phyloP scores from a whole-genome alignment of 345 rosid genomes.

The Rhizophora mangle region DNA sequence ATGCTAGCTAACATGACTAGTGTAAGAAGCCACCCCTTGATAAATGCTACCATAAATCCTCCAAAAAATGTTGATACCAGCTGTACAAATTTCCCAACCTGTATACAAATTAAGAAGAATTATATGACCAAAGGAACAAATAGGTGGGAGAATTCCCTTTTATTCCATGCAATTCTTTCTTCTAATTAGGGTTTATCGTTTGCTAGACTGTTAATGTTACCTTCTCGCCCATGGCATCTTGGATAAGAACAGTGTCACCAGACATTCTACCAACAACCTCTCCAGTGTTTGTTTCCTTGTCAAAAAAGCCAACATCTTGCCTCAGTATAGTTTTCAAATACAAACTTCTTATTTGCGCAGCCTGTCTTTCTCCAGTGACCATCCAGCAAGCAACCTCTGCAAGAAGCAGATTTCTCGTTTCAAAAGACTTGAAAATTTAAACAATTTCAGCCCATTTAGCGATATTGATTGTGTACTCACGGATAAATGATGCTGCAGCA shows the following conservation, averaged over 20 bases:
- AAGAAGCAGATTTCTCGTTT: slow-evolving; percentile 11
- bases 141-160: too few species aligned
- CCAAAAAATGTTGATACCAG: slow-evolving; percentile 69
- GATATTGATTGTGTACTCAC: slow-evolving; percentile 41
- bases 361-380: slow-evolving; percentile 41
- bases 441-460: not conserved
- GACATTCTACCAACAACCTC: slow-evolving; percentile 36
- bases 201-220: not conserved
- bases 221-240: slow-evolving; percentile 42
- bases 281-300: slow-evolving; percentile 30
- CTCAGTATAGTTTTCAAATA: slow-evolving; percentile 32
- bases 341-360: slow-evolving; percentile 27
- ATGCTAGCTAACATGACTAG: slow-evolving; percentile 64
- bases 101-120: not conserved
- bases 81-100: slow-evolving; percentile 90
- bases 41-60: slow-evolving; percentile 69
- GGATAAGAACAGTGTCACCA: slow-evolving; percentile 33
- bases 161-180: too few species aligned
- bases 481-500: slow-evolving; percentile 62
- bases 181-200: too few species aligned
- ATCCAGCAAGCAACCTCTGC: slow-evolving; percentile 41
- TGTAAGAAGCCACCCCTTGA: slow-evolving; percentile 84
- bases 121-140: too few species aligned
- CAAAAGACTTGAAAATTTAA: not conserved
- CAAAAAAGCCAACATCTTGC: slow-evolving; percentile 34